Base-by-base conservation (phyloP, 495 filamentous ascomycete species). In the Jackrogersella multiformis region DNA sequence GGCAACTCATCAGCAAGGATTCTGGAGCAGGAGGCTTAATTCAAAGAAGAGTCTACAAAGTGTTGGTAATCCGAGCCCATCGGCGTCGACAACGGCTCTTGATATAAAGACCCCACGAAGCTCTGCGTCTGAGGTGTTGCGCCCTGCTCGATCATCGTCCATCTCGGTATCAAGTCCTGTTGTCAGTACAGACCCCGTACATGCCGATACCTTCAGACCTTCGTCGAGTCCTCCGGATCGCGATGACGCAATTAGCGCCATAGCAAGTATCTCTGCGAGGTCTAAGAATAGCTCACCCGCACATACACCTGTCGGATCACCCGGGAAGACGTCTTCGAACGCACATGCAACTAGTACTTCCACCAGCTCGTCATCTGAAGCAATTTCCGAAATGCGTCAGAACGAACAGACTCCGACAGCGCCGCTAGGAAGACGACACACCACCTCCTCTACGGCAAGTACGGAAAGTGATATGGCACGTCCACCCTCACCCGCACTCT, bases 181-280 rank as follows among this genome's bases (percentile, higher is more conserved):
- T 39, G 70, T 74, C 53, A 60, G 71, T 15, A 74, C 73, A 12
- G 73, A 74, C 36, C 56, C 67, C 6, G 52, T 73, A 4, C 71
- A 77, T 16, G 73, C 75, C 34, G 71, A 75, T 32, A 61, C 70
- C 16, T 73, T 75, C 41, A 74, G 71, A 44, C 73, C 74, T 13
- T 67, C 68, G 10, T 51, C 69, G n/a, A 72, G 73, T 26, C 71
- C 74, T 45, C 63, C 66, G 10, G 82, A 86, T 54, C 80, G 84
- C 53, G 80, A 81, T 57, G 81, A 85, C 73, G 89, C 88, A 10
- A 76, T 86, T 16, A 85, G 78, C 66, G 74, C 82, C 7, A 91
- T 92, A 83, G 87, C 87, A 56, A 87, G 84, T 26, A 87, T 93
- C 13, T 86, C 87, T 16, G 85, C 72, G 34, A 84, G 85, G 7